Conservation (phyloP, 768 basidiomycete species). For the Boletus edulis region DNA sequence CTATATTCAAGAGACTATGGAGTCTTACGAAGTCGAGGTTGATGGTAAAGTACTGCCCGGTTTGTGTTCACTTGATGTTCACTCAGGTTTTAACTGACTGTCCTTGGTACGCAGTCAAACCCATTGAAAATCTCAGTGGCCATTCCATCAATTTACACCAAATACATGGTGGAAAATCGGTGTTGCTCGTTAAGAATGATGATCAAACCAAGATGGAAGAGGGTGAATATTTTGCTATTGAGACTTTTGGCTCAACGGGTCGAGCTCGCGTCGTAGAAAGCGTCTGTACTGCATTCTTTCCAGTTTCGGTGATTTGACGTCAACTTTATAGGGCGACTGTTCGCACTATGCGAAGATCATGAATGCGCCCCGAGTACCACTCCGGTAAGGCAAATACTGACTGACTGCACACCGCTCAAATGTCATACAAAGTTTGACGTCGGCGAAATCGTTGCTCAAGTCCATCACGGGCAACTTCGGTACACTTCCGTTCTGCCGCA, state of each 20-base stretch:
- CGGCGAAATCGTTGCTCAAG: conserved; percentile 82
- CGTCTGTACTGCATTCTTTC: conserved; percentile 38
- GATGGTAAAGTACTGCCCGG: conserved; percentile 80
- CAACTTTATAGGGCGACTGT: conserved; percentile 67
- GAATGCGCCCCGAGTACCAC: conserved; percentile 68
- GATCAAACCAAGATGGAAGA: conserved; percentile 99
- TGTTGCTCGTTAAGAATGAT: conserved; percentile 83
- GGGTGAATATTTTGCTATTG: conserved; percentile 98
- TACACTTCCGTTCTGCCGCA: conserved; percentile 90
- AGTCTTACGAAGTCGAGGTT: conserved; percentile 96
- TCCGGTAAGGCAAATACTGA: conserved; percentile 52
- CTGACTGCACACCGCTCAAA: neutral
- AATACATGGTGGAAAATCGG: conserved; percentile 93
- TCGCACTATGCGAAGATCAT: conserved; percentile 86
- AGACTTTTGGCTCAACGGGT: conserved; percentile 98
- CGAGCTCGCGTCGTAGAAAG: conserved; percentile 83
- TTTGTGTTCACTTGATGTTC: conserved; percentile 27
- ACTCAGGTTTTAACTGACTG: neutral
- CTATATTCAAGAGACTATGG: conserved; percentile 97
- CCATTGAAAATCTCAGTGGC: conserved; percentile 91
- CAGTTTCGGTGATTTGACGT: neutral
- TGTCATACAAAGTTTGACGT: conserved; percentile 58
- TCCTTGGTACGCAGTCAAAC: conserved; percentile 63
- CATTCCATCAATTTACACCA: conserved; percentile 89
- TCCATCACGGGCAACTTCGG: conserved; percentile 92